Percentiles rank a stretch among this genome's conserved stretches.
phyloP scores from a whole-genome alignment of 345 rosid genomes.

The Linum lewisii region DNA sequence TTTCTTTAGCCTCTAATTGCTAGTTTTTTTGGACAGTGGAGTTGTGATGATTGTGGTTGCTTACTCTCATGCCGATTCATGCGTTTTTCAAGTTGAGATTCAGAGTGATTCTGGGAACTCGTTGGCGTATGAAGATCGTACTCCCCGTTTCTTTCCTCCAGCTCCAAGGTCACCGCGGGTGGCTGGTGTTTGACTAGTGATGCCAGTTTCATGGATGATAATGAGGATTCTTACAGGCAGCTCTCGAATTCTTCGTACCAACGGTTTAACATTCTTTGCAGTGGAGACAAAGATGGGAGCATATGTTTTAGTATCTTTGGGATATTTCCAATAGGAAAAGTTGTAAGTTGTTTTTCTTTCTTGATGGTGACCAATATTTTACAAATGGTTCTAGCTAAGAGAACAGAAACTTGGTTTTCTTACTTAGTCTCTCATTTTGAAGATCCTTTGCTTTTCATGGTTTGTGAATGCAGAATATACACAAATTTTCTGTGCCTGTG shows the following conservation, averaged over 20 bases:
- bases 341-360: constrained; percentile 41
- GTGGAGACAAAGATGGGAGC: constrained; percentile 79
- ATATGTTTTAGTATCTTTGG: constrained; percentile 54
- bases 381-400: neutral
- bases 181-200: constrained; percentile 78
- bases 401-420: neutral
- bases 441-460: neutral
- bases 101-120: constrained; percentile 40
- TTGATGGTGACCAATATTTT: neutral
- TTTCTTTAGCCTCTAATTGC: constrained; percentile 33
- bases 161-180: constrained; percentile 78
- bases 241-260: constrained; percentile 68
- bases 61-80: neutral
- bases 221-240: constrained; percentile 72
- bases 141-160: constrained; percentile 79
- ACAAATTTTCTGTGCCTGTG: constrained; percentile 43
- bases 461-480: constrained; percentile 53
- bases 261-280: constrained; percentile 79
- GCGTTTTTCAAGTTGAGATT: constrained; percentile 6
- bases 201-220: constrained; percentile 65
- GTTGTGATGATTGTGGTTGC: neutral
- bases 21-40: constrained; percentile 11
- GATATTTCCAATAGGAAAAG: constrained; percentile 78
- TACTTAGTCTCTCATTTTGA: neutral
- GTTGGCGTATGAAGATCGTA: constrained; percentile 65